These are phyloP conservation scores for Puccinia brachypodii DNA, from an alignment of 1,284 basidiomycete genomes.

Conservation along the genomic window DNA sequence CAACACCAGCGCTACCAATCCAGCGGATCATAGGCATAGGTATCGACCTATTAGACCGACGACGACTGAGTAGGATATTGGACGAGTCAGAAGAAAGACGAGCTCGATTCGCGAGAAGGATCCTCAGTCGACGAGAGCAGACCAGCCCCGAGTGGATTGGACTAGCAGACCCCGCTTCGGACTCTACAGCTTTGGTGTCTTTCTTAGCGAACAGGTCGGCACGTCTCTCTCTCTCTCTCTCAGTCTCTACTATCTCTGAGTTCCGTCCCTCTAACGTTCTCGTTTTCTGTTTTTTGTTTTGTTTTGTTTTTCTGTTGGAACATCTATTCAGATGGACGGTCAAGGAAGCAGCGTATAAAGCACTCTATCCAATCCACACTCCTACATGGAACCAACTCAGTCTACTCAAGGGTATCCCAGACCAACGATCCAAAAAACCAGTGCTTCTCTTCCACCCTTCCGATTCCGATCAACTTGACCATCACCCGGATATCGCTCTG, in stretches of 20 bases:
- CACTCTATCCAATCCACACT: slow-evolving; percentile 50
- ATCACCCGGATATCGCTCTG: slow-evolving; percentile 8
- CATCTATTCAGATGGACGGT: slow-evolving; percentile 54
- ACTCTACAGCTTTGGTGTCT: background rate
- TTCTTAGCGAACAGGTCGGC: background rate
- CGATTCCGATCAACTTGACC: background rate
- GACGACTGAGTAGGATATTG: background rate
- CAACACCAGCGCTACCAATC: too few species aligned
- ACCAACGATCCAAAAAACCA: background rate
- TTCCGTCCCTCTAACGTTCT: background rate
- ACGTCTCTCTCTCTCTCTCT: background rate
- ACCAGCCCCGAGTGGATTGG: background rate
- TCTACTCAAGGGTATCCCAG: slow-evolving; percentile 25
- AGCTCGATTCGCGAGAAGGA: background rate
- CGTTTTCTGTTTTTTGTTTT: background rate
- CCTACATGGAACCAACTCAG: slow-evolving; percentile 53
- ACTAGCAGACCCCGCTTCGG: too few species aligned
- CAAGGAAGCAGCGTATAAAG: slow-evolving; percentile 57
- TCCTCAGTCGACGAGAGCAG: slow-evolving; percentile 4
- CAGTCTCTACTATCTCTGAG: background rate
- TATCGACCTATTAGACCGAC: slow-evolving; percentile 17
- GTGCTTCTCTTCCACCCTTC: background rate
- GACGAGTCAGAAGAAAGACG: background rate
- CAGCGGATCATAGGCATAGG: slow-evolving; percentile 19
- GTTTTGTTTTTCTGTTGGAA: background rate